A percentile compares a stretch with the other conserved stretches of the same genome.
These are phyloP conservation scores for Alternaria hordeiaustralica DNA, from an alignment of 2,329 filamentous ascomycete genomes.

Conservation along the genomic window DNA sequence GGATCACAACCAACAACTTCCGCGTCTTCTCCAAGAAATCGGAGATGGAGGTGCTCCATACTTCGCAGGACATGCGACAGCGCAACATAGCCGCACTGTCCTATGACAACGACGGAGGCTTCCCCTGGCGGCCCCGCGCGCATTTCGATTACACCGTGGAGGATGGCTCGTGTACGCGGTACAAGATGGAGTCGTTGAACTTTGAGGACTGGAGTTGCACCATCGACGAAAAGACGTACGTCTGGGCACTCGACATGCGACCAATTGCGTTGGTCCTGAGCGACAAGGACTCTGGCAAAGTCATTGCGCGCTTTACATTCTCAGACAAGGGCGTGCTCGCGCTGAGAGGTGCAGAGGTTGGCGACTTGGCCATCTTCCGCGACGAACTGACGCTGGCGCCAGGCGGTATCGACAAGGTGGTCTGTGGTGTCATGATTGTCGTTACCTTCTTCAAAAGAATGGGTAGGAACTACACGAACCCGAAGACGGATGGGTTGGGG, in stretches of 20 bases:
- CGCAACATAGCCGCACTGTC: constrained; percentile 32
- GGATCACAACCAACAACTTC: constrained; percentile 31
- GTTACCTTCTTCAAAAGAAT: constrained; percentile 38
- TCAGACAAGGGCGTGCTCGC: constrained; percentile 34
- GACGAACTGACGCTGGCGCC: constrained; percentile 29
- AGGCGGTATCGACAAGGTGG: constrained; percentile 35
- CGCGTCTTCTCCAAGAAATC: constrained; percentile 44
- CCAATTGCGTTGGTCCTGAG: constrained; percentile 34
- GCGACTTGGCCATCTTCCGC: constrained; percentile 34
- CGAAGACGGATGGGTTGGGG: neutral
- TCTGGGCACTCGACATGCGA: constrained; percentile 32
- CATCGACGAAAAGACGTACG: constrained; percentile 25
- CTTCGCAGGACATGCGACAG: constrained; percentile 21
- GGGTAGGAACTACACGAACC: constrained; percentile 32
- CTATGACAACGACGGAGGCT: constrained; percentile 37
- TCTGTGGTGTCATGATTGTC: constrained; percentile 37
- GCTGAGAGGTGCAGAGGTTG: constrained; percentile 35
- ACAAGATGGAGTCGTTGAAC: constrained; percentile 41
- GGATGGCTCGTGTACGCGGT: constrained; percentile 10
- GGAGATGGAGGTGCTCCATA: constrained; percentile 39
- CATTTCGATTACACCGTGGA: constrained; percentile 26
- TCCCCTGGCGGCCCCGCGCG: constrained; percentile 44
- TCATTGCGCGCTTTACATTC: constrained; percentile 43
- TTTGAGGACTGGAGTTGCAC: constrained; percentile 38
- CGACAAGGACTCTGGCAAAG: constrained; percentile 17